These are phyloP conservation scores for Erythrophleum ivorense DNA, from an alignment of 331 rosid genomes.

Conservation along the genomic window DNA sequence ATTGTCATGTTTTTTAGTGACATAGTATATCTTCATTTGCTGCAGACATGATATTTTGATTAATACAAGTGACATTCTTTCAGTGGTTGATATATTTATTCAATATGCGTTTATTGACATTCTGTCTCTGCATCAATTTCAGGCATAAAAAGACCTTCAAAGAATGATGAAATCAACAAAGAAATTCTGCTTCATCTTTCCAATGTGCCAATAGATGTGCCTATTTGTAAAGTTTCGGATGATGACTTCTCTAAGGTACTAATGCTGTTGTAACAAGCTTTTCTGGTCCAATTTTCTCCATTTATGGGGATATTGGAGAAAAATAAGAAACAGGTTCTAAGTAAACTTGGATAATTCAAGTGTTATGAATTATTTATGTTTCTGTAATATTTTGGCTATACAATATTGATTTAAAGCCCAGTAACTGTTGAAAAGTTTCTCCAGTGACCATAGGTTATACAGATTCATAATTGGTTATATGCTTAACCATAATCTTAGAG, in stretches of 20 bases:
- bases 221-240: conserved; percentile 70
- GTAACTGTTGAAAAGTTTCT: conserved; percentile 26
- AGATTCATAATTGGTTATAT: conserved; percentile 18
- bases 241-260: conserved; percentile 78
- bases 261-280: conserved; percentile 27
- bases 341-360: conserved; percentile 7
- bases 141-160: conserved; percentile 58
- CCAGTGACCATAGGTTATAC: conserved; percentile 12
- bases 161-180: conserved; percentile 43
- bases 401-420: conserved; percentile 12
- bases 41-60: conserved; percentile 16
- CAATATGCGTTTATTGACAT: conserved; percentile 31
- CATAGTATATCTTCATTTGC: conserved; percentile 24
- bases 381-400: conserved; percentile 14
- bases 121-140: conserved; percentile 37
- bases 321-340: conserved; percentile 24
- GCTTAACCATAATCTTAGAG: conserved; percentile 2
- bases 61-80: conserved; percentile 13
- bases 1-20: conserved; percentile 16
- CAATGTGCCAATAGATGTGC: conserved; percentile 52
- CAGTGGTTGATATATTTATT: conserved; percentile 17
- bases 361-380: conserved; percentile 3
- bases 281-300: conserved; percentile 21
- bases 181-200: conserved; percentile 61
- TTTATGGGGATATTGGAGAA: conserved; percentile 27